phyloP scores from a whole-genome alignment of 2,329 filamentous ascomycete genomes.

The Nothophaeocryptopus gaeumannii region DNA sequence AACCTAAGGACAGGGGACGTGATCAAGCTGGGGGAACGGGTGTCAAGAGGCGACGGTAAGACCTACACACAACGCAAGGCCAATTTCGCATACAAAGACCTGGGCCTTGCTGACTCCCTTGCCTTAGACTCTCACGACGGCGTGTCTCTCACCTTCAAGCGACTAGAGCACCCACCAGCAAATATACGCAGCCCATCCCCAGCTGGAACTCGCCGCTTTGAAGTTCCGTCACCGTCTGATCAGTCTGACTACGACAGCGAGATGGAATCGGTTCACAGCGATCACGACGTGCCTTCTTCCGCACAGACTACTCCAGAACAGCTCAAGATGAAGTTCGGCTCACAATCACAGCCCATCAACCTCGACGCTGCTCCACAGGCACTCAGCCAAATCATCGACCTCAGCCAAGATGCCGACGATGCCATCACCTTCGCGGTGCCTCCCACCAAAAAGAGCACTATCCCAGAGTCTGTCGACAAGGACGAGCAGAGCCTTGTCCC shows the following conservation, averaged over 20 bases:
- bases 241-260: slow-evolving; percentile 27
- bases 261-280: slow-evolving; percentile 17
- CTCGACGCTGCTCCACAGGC: slow-evolving; percentile 9
- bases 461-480: slow-evolving; percentile 14
- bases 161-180: slow-evolving; percentile 4
- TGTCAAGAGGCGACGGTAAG: slow-evolving; percentile 29
- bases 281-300: slow-evolving; percentile 21
- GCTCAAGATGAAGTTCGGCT: slow-evolving; percentile 20
- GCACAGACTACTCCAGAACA: slow-evolving; percentile 32
- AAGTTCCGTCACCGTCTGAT: slow-evolving; percentile 23
- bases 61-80: slow-evolving; percentile 1
- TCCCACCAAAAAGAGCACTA: neutral
- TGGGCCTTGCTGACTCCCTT: slow-evolving; percentile 1
- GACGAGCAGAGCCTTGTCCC: neutral
- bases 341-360: slow-evolving; percentile 26
- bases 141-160: slow-evolving; percentile 23
- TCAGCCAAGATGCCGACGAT: slow-evolving; percentile 23
- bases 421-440: neutral
- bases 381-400: slow-evolving; percentile 14
- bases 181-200: slow-evolving; percentile 6
- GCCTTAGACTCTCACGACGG: slow-evolving; percentile 30
- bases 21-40: slow-evolving; percentile 33
- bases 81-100: neutral
- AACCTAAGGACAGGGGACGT: slow-evolving; percentile 28
- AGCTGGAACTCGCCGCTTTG: slow-evolving; percentile 17